Percentiles rank a stretch among this genome's conserved stretches.
Evolutionary conservation across 352 stramenopile genomes (phyloP).

Genomic region (Pilasporangium apinafurcum): DNA sequence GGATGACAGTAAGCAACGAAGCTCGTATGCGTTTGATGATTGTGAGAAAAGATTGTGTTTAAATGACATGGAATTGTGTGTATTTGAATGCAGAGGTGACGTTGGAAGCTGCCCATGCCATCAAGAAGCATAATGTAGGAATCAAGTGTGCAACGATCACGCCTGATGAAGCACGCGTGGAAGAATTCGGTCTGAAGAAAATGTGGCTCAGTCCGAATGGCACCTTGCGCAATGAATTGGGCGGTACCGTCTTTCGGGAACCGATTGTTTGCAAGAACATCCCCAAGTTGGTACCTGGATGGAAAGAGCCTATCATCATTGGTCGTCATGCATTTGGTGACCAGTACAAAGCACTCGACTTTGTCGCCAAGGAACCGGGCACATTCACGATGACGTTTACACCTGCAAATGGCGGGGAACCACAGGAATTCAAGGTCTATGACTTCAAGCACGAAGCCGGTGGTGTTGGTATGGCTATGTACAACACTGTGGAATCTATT

Average conservation of each 20-base stretch:
- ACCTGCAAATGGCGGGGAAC: constrained; percentile 37
- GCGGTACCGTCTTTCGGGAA: constrained; percentile 87
- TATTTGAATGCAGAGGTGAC: constrained; percentile 42
- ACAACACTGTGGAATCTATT: constrained; percentile 86
- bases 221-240: constrained; percentile 81
- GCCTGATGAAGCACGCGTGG: constrained; percentile 74
- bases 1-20: no score
- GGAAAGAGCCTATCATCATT: constrained; percentile 85
- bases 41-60: neutral
- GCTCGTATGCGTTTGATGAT: constrained; percentile 7
- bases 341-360: constrained; percentile 86
- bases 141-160: constrained; percentile 91
- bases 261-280: constrained; percentile 86
- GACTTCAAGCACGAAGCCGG: constrained; percentile 63
- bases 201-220: constrained; percentile 84
- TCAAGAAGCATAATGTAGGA: constrained; percentile 73
- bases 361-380: constrained; percentile 57
- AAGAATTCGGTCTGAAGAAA: constrained; percentile 82
- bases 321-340: constrained; percentile 85
- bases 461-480: constrained; percentile 86
- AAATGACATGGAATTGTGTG: neutral
- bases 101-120: constrained; percentile 67
- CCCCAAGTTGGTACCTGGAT: constrained; percentile 78
- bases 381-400: constrained; percentile 82
- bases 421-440: constrained; percentile 71